A percentile compares a stretch with the other conserved stretches of the same genome.
Conservation (phyloP, 2,329 filamentous ascomycete species). For the Colletotrichum tropicale region DNA sequence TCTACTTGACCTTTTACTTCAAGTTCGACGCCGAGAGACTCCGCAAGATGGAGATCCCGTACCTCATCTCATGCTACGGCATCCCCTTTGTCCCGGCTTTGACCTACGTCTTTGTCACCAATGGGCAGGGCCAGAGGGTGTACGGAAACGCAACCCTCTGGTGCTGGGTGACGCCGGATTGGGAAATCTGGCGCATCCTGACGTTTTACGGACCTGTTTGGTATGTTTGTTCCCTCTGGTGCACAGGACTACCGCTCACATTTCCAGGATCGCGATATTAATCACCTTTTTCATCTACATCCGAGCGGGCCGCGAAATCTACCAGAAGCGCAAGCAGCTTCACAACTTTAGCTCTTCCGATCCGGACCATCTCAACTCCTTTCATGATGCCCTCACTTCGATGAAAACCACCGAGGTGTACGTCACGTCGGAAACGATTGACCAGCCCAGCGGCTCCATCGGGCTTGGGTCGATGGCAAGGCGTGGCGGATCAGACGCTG, state of each 20-base stretch:
- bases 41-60: conserved; percentile 72
- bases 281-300: conserved; percentile 70
- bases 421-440: conserved; percentile 58
- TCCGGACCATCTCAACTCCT: conserved; percentile 38
- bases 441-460: conserved; percentile 29
- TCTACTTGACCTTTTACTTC: conserved; percentile 80
- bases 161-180: conserved; percentile 76
- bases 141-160: conserved; percentile 80
- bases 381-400: conserved; percentile 51
- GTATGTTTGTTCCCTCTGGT: conserved; percentile 43
- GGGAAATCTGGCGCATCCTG: conserved; percentile 74
- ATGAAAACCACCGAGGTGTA: conserved; percentile 68
- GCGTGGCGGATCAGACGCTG: conserved; percentile 20
- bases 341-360: conserved; percentile 56
- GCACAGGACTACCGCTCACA: conserved; percentile 15
- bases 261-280: conserved; percentile 61
- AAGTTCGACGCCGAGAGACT: conserved; percentile 71
- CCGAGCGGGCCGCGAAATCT: conserved; percentile 70
- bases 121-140: conserved; percentile 55
- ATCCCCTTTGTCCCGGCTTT: conserved; percentile 73
- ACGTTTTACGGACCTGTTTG: conserved; percentile 78
- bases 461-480: conserved; percentile 36
- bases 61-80: conserved; percentile 74
- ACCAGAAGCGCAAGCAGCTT: conserved; percentile 67
- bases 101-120: conserved; percentile 68